phyloP scores from a whole-genome alignment of 2,329 filamentous ascomycete genomes.

The Exophiala oligosperma region DNA sequence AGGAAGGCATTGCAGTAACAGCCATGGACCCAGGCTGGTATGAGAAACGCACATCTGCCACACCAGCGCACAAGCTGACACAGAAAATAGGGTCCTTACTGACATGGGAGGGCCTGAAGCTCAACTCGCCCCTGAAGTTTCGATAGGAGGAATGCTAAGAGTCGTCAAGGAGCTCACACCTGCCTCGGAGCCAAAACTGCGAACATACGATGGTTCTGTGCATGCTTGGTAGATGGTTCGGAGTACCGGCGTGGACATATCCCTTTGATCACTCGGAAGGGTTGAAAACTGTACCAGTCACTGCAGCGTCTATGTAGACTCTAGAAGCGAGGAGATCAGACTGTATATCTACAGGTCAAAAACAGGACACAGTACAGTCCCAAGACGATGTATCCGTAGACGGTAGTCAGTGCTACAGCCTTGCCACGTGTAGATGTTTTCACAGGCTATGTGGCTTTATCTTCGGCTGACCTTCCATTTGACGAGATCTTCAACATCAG shows the following conservation, averaged over 20 bases:
- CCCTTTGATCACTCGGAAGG: no score
- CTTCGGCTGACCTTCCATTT: background rate
- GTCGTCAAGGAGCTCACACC: background rate
- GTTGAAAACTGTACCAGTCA: no score
- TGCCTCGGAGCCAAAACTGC: background rate
- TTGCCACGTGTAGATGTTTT: background rate
- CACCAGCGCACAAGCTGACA: no score
- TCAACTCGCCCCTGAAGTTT: background rate
- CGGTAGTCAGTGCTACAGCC: background rate
- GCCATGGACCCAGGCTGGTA: background rate
- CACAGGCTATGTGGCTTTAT: background rate
- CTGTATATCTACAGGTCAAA: background rate
- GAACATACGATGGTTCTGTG: background rate
- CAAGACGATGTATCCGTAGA: background rate
- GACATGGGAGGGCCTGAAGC: background rate
- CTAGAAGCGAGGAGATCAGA: no score
- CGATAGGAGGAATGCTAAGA: background rate
- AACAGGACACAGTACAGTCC: background rate
- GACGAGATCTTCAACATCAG: no score
- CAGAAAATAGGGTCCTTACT: background rate
- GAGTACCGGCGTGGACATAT: background rate
- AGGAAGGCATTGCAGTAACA: background rate
- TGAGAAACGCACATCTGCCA: background rate
- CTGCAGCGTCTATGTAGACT: no score
- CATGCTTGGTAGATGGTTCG: background rate